A percentile compares a stretch with the other conserved stretches of the same genome.
Conservation (phyloP, 306 rosid genomes). For the Purshia tridentata region DNA sequence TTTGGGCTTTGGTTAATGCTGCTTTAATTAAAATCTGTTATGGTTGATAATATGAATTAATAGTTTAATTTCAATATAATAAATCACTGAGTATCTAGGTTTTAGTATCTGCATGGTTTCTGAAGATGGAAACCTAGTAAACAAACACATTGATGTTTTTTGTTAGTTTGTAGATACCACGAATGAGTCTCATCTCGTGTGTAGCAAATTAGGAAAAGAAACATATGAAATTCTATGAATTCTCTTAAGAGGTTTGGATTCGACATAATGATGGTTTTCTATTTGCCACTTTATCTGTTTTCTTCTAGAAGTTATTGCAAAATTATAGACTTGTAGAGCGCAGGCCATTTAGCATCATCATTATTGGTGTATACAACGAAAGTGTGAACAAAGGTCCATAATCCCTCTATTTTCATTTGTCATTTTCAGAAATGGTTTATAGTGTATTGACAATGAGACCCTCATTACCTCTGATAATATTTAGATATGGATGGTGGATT, state of each 20-base stretch:
- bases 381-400: neutral
- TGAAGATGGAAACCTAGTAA: no score
- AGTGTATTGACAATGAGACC: neutral
- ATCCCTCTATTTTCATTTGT: neutral
- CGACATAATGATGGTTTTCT: neutral
- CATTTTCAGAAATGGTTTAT: neutral
- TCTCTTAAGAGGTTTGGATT: neutral
- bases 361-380: neutral
- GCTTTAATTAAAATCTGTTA: neutral
- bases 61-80: no score
- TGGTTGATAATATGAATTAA: neutral
- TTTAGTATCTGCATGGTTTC: no score
- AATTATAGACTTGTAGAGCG: neutral
- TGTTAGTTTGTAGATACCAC: no score
- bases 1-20: neutral
- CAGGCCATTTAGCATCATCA: neutral
- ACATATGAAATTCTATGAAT: no score
- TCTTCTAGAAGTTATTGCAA: neutral
- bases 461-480: neutral
- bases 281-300: neutral
- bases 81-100: neutral
- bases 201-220: no score
- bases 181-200: no score
- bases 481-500: neutral
- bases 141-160: no score